phyloP scores from a whole-genome alignment of 2,329 filamentous ascomycete species.

The Myriangium duriaei region DNA sequence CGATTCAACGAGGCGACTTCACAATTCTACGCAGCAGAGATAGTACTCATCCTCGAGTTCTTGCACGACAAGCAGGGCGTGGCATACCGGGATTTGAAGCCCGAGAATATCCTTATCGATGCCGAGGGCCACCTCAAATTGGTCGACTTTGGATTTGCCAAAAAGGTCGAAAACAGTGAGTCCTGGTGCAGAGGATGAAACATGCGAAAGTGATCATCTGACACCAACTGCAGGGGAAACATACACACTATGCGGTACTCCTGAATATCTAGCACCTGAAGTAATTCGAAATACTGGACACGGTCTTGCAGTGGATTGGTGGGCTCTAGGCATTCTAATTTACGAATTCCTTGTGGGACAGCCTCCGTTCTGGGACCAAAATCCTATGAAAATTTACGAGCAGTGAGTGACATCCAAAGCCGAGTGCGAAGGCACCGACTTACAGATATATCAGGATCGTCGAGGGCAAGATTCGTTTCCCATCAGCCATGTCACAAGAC shows the following conservation, averaged over 20 bases:
- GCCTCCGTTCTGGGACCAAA: conserved; percentile 77
- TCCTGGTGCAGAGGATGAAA: conserved; percentile 9
- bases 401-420: conserved; percentile 27
- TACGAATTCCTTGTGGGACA: conserved; percentile 79
- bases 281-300: conserved; percentile 73
- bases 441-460: conserved; percentile 48
- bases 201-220: not conserved
- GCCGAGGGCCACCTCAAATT: conserved; percentile 67
- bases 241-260: conserved; percentile 72
- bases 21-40: conserved; percentile 74
- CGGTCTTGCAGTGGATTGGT: conserved; percentile 69
- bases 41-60: conserved; percentile 69
- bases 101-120: conserved; percentile 70
- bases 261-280: conserved; percentile 73
- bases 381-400: conserved; percentile 78
- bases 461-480: conserved; percentile 64
- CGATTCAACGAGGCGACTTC: conserved; percentile 68
- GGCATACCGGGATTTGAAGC: conserved; percentile 71
- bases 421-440: not conserved
- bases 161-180: conserved; percentile 53
- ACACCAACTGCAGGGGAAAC: conserved; percentile 45
- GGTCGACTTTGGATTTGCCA: conserved; percentile 77
- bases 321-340: conserved; percentile 71
- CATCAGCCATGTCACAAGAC: conserved; percentile 51
- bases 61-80: conserved; percentile 69